Percentiles rank a stretch among this genome's conserved stretches.
These are phyloP conservation scores for Colletotrichum sp. DNA, from an alignment of 2,329 filamentous ascomycete genomes.

Conservation along the genomic window DNA sequence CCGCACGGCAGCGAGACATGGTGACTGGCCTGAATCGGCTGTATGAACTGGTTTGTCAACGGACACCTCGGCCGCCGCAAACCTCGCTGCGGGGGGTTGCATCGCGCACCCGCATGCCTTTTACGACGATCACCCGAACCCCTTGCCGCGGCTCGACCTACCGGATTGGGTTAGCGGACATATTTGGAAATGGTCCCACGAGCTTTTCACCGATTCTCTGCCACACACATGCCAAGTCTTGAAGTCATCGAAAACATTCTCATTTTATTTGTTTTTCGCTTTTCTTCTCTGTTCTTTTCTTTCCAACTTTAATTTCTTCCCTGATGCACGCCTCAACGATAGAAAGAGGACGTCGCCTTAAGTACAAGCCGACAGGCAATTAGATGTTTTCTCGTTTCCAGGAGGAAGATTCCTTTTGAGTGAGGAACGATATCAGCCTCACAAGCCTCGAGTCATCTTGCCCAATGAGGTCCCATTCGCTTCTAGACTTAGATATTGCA, in stretches of 20 bases:
- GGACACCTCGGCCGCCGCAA: background rate
- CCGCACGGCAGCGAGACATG: background rate
- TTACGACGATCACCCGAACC: background rate
- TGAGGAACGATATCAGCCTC: background rate
- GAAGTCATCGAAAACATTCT: no score
- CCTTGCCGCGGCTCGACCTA: background rate
- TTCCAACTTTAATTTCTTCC: no score
- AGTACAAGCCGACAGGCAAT: no score
- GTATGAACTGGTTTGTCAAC: background rate
- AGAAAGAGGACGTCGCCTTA: no score
- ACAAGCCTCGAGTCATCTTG: fast-evolving
- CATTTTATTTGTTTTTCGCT: no score
- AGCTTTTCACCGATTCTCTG: background rate
- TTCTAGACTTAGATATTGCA: background rate
- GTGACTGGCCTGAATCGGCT: no score
- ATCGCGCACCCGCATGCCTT: background rate
- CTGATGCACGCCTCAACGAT: no score
- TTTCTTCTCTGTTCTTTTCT: no score
- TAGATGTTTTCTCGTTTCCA: no score
- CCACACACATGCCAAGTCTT: background rate
- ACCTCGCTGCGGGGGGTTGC: background rate
- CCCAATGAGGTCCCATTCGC: fast-evolving
- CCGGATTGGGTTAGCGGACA: background rate
- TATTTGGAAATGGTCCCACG: background rate
- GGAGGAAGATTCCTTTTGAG: no score